Conservation (phyloP, 805 yeast species). For the Candida sphagnicola region DNA sequence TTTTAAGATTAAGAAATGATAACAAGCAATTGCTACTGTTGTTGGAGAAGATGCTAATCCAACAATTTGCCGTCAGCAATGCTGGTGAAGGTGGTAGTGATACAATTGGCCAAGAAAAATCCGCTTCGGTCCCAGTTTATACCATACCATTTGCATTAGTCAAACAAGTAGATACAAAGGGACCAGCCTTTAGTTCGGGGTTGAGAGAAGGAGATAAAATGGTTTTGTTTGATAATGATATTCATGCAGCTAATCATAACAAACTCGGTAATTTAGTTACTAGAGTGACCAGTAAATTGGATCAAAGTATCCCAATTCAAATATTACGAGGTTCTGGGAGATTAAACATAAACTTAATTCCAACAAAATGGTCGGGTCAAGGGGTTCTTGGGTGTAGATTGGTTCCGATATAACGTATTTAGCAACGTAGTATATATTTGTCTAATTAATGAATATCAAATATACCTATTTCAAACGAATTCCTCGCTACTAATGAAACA, state of each 20-base stretch:
- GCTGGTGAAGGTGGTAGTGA: constrained; percentile 5
- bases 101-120: neutral
- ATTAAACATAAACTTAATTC: constrained; percentile 27
- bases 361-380: constrained; percentile 60
- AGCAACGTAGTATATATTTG: too few relatives aligned
- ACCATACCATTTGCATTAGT: constrained; percentile 55
- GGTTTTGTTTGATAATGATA: constrained; percentile 45
- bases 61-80: too few relatives aligned
- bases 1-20: constrained; percentile 72
- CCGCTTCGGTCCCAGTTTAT: constrained; percentile 1
- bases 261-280: constrained; percentile 42
- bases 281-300: constrained; percentile 38
- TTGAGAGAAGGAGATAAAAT: constrained; percentile 52
- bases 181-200: constrained; percentile 60
- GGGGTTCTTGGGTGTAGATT: constrained; percentile 71
- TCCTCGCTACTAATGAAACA: too few relatives aligned
- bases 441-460: too few relatives aligned
- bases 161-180: constrained; percentile 40
- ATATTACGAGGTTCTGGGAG: constrained; percentile 27
- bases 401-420: constrained; percentile 38
- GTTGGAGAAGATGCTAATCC: constrained; percentile 44
- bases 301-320: constrained; percentile 20
- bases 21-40: constrained; percentile 43
- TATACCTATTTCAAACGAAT: too few relatives aligned
- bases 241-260: constrained; percentile 55